A percentile compares a stretch with the other conserved stretches of the same genome.
phyloP scores from a whole-genome alignment of 108 stramenopile species.

The Licmophora abbreviata region DNA sequence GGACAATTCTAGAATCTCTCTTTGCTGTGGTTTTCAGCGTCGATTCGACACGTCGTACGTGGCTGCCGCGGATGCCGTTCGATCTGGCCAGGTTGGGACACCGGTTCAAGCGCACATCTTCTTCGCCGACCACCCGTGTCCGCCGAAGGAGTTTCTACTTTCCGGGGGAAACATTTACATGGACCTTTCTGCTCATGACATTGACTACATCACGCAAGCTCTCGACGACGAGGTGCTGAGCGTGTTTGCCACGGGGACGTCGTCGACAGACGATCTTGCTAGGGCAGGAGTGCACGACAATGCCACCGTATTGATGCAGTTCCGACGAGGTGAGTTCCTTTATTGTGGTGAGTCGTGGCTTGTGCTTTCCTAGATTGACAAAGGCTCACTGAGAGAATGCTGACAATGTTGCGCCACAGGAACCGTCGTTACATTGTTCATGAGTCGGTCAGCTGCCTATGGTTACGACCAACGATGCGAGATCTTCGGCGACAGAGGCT shows the following conservation, averaged over 20 bases:
- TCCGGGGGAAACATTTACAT: conserved; percentile 61
- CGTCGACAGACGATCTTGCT: conserved; percentile 34
- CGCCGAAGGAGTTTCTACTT: conserved; percentile 48
- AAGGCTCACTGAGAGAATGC: neutral
- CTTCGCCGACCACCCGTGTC: conserved; percentile 69
- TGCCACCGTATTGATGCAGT: conserved; percentile 56
- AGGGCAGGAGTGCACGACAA: conserved; percentile 49
- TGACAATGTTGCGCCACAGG: conserved; percentile 16
- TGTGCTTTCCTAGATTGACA: neutral
- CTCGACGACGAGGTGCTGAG: conserved; percentile 32
- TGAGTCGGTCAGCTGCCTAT: conserved; percentile 46
- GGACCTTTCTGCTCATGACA: conserved; percentile 65
- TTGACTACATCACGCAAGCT: conserved; percentile 55
- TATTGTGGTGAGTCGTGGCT: conserved; percentile 5
- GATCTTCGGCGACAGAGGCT: conserved; percentile 42
- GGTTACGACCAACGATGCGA: conserved; percentile 80
- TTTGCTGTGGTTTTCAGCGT: conserved; percentile 76
- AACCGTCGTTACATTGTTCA: conserved; percentile 19
- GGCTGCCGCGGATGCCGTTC: conserved; percentile 17
- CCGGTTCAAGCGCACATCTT: conserved; percentile 39
- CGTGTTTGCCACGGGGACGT: conserved; percentile 56
- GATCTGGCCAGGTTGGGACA: conserved; percentile 19
- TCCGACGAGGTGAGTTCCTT: conserved; percentile 23
- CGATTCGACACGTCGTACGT: conserved; percentile 65
- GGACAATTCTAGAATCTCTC: conserved; percentile 13